These are phyloP conservation scores for Malassezia slooffiae DNA, from an alignment of 1,284 basidiomycete genomes.

Conservation along the genomic window DNA sequence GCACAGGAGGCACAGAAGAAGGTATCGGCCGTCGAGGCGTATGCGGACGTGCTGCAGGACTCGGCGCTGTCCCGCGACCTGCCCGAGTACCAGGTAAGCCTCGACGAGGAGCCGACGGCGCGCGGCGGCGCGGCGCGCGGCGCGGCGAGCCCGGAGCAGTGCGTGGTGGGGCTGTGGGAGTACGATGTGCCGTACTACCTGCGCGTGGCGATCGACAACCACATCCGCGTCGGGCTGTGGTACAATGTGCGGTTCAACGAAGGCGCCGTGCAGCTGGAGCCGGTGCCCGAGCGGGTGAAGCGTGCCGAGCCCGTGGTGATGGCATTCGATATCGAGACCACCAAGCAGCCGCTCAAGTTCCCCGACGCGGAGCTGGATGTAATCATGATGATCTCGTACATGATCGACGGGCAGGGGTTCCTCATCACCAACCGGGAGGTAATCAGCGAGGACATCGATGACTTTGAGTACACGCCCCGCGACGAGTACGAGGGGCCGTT, in stretches of 20 bases:
- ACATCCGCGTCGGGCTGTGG: constrained; percentile 94
- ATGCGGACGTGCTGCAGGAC: constrained; percentile 82
- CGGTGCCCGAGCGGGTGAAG: constrained; percentile 74
- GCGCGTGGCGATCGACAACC: constrained; percentile 95
- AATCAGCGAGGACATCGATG: constrained; percentile 90
- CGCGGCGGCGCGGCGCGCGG: constrained; percentile 47
- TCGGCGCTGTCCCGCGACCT: constrained; percentile 19
- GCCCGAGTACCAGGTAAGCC: constrained; percentile 19
- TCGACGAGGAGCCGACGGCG: constrained; percentile 23
- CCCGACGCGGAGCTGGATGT: constrained; percentile 91
- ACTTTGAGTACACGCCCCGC: constrained; percentile 98
- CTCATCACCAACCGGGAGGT: constrained; percentile 97
- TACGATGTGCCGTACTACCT: constrained; percentile 97
- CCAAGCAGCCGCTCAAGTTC: constrained; percentile 95
- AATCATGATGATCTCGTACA: constrained; percentile 99
- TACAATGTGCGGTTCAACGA: constrained; percentile 71
- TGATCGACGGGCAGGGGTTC: constrained; percentile 91
- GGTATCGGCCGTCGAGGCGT: constrained; percentile 88
- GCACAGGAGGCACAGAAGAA: constrained; percentile 84
- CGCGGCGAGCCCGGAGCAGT: constrained; percentile 65
- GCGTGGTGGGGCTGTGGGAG: constrained; percentile 86
- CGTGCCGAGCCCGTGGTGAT: constrained; percentile 98
- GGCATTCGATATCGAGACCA: constrained; percentile 98
- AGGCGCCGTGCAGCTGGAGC: constrained; percentile 66
- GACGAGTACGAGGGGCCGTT: constrained; percentile 97